Evolutionary conservation across 352 stramenopile genomes (phyloP), one percentile per base, ranked within the genome.

Genomic region (Globisporangium solare): DNA sequence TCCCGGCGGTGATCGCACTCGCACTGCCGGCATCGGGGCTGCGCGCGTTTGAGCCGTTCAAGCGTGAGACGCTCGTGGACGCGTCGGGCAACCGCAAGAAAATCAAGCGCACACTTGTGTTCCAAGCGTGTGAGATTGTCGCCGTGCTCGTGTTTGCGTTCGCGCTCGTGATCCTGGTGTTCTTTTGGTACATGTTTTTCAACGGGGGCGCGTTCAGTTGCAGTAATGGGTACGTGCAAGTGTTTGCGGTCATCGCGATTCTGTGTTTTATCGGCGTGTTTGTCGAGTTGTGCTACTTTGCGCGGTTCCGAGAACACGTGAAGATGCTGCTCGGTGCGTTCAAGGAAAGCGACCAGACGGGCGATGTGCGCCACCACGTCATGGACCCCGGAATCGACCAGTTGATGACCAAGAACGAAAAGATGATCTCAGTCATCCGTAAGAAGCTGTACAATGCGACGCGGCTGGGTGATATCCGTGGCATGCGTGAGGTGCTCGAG

Each of bases 281-380:
- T 41, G 70, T 74, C 10, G 76, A 89, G 63, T 57, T 91, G 13
- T 64, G 69, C 54, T 76, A 81, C 55, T 93, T 93, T 56, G 80
- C 81, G 32, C 80, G 83, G 14, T 89, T 87, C 58, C 81, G 81
- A 3, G 83, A 93, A 37, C 83, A 93, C 53, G 71, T 93, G 21
- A 93, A 93, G 66, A 93, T 93, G 83, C 63, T 87, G 35, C 63
- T 93, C 0, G 83, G 83, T 8, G 83, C 83, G 15, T 93, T 93
- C 59, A 77, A 86, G 50, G 83, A 93, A 43, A 81, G 81, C 32
- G 83, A 93, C 48, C 77, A 91, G 56, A 89, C 78, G 2, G 79
- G 78, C 17, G 72, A 86, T 42, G 76, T 93, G 11, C 80, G 83
- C 24, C 76, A 79, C 31, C 80, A 88, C 52, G 68, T 91, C 14